Evolutionary conservation across 148 eudicot species (phyloP), one percentile per base, ranked within the genome.

Genomic region (Rhododendron vialii): DNA sequence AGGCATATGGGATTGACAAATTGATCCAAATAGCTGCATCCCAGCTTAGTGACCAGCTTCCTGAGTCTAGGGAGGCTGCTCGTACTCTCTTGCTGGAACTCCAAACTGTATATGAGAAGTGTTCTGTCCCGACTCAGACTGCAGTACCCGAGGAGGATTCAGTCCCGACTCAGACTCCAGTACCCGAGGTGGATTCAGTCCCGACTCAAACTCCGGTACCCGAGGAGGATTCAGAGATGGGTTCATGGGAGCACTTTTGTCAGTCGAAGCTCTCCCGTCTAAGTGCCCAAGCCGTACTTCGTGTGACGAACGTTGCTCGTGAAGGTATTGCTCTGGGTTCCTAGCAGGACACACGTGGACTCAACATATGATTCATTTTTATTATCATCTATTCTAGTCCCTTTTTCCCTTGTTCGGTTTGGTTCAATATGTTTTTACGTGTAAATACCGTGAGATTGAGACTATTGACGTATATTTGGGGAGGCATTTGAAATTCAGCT

Each of bases 21-120:
- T 88, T 94, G 87, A 83, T 91, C 84, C 89, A 89, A 91, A 88
- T 91, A 86, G 96, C 93, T 82, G 94, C 96, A 78, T 88, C 93
- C 78, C 94, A 92, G 87, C 91, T 94, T 22, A 94, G 92, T 82
- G 96, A 94, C 90, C 89, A 90, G 92, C 94, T 94, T 71, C 96
- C 96, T 7, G 96, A 92, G 86, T 92, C 96, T 8, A 92, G 96
- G 79, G 96, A 94, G 79, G 93, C 96, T 88, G 96, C 96, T 88
- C 93, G 96, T 78, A 50, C 89, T 33, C 93, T 94, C 82, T 84
- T 94, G 83, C 81, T 92, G 81, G 93, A 90, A 88, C 89, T 94
- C 84, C 92, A 88, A 41, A 69, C 88, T 41, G 86, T 84, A 13
- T 91, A 91, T 50, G 92, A 90, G 81, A 91, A 91, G 82, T 86